Base-by-base conservation (phyloP, 768 basidiomycete genomes). In the Macrolepiota albuminosa region DNA sequence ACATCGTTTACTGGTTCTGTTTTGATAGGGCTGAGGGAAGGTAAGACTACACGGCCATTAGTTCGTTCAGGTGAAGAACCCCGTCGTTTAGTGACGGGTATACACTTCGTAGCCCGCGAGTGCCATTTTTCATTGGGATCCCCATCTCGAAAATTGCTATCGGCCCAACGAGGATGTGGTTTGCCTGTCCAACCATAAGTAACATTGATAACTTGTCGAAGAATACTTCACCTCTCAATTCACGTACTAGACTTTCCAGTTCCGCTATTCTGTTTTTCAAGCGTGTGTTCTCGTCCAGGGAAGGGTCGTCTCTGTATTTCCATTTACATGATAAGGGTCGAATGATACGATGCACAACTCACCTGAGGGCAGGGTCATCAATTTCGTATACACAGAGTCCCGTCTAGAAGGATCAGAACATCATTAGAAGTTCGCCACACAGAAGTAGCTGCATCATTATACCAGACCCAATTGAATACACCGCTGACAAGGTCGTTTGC, bases 311-410 rank as follows among this genome's bases (percentile, higher is more conserved):
- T 71, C 91, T 92, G 72, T 4, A 57, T 60, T 42, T 26, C 18
- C 4, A 10, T 2, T 31, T 29, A 45, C 52, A 60, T 50, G 49
- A 57, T 57, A 56, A 63, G 42, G 39, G 18, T 24, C 47, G 31
- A 56, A 24, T 9, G 21, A 16, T 29, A 18, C 51, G 29, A 53
- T 34, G 33, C 40, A 43, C 53, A 5, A 69, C 79, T 59, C 64
- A 90, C 91, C 89, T 81, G 40, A 89, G 74, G 10, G 88, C 86
- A 14, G 91, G 91, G 73, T 93, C 93, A 70, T 95, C 94, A 63
- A 95, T 90, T 69, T 96, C 94, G 66, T 96, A 96, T 0, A 96
- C 93, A 71, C 94, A 96, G 18, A 95, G 88, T 54, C 94, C 94
- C 24, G 94, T 95, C 91, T 93, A 65, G 21, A 52, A 33, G 16